Conservation (phyloP, 768 basidiomycete species). For the Auricularia sp. region DNA sequence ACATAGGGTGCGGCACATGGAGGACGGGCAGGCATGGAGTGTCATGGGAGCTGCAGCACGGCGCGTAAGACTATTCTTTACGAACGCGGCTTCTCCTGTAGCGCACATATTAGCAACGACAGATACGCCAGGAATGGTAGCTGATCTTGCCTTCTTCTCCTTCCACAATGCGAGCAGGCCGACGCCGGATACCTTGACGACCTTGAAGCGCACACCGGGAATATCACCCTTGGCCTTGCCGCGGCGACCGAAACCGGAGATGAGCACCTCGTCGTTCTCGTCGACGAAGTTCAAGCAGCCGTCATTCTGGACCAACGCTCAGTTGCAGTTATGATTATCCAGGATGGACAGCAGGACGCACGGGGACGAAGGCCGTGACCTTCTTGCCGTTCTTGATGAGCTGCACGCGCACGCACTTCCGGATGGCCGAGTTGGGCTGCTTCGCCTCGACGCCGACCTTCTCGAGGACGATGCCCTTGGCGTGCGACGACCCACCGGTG, state of each 20-base stretch:
- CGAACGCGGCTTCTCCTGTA: slow-evolving; percentile 67
- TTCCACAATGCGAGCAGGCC: slow-evolving; percentile 98
- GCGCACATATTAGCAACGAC: slow-evolving; percentile 3
- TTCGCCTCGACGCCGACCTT: slow-evolving; percentile 99
- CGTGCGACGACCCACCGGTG: slow-evolving; percentile 97
- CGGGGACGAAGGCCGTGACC: slow-evolving; percentile 99
- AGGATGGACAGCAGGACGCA: slow-evolving; percentile 30
- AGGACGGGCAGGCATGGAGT: too few relatives aligned
- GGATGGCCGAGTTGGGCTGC: slow-evolving; percentile 99
- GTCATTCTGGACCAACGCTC: slow-evolving; percentile 53
- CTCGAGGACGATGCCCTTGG: slow-evolving; percentile 99
- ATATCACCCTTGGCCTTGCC: slow-evolving; percentile 99
- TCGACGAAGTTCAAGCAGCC: slow-evolving; percentile 98
- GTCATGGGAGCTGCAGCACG: background rate
- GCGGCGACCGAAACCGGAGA: slow-evolving; percentile 99
- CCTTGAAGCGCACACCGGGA: slow-evolving; percentile 99
- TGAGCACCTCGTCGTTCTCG: slow-evolving; percentile 99
- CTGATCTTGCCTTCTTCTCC: slow-evolving; percentile 81
- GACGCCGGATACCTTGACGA: slow-evolving; percentile 99
- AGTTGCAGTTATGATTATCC: background rate
- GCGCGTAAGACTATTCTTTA: slow-evolving; percentile 18
- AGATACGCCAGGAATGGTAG: background rate
- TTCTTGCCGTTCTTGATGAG: slow-evolving; percentile 99
- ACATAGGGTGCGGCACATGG: too few relatives aligned
- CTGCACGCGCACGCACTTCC: slow-evolving; percentile 99